Evolutionary conservation across 208 protist genomes (phyloP), one percentile per base, ranked within the genome.

Genomic region (Balamuthia mandrillaris): DNA sequence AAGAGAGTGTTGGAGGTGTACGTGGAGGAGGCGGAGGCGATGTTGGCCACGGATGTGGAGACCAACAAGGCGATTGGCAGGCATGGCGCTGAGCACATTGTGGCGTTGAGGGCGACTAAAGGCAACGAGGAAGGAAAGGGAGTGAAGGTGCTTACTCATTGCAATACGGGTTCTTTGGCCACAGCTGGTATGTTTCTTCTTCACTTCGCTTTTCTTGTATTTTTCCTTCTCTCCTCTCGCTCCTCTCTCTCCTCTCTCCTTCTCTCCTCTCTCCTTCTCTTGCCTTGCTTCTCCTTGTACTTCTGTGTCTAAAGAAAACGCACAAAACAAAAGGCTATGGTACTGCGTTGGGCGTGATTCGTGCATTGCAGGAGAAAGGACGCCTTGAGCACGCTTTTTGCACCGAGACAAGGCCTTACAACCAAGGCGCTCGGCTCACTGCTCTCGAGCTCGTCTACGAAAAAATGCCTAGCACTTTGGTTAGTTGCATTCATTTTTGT

Each of bases 51-150:
- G 44, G 96, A 98, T 81, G 91, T 97, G 12, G 87, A 90, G 31
- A 95, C 93, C 75, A 97, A 97, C 90, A 92, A 94, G 85, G 91
- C 90, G 45, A 98, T 98, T 86, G 95, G 95, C 91, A 90, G 93
- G 84, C 89, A 93, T 70, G 96, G 96, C 47, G 90, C 90, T 16
- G 87, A 88, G 27, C 87, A 95, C 88, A 96, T 98, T 68, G 70
- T 95, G 60, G 81, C 29, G 1, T 49, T 54, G 70, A 7, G 86
- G 83, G 14, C 49, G 78, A 83, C 29, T 27, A 52, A 75, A 4
- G 18, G 33, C 16, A n/a, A n/a, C n/a, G n/a, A n/a, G n/a, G n/a
- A 42, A 87, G 14, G 49, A 2, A 87, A 85, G 4, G n/a, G n/a
- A n/a, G 90, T 87, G 0, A 41, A 37, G 2, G 81, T 92, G 9